These are phyloP conservation scores for Coelastrella sp. DNA, from an alignment of 139 green algal species.

Conservation along the genomic window DNA sequence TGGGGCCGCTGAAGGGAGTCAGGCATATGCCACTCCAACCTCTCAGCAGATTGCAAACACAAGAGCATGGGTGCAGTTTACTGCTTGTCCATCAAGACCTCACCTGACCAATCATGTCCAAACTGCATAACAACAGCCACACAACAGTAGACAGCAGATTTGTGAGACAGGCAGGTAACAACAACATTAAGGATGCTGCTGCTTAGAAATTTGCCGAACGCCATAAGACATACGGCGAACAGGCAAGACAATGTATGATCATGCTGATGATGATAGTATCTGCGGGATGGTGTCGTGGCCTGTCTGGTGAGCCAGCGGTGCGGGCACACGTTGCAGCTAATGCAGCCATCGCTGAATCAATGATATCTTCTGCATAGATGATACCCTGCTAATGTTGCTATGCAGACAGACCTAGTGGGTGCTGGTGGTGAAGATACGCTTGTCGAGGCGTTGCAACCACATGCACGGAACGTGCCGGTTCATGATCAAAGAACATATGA, in stretches of 20 bases:
- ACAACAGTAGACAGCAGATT: constrained; percentile 12
- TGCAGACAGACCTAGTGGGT: too few relatives aligned
- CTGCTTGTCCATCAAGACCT: neutral
- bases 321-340: too few relatives aligned
- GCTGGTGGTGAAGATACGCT: too few relatives aligned
- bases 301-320: too few relatives aligned
- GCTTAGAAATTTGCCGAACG: neutral
- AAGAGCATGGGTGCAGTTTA: neutral
- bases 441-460: neutral
- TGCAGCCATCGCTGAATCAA: too few relatives aligned
- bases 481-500: neutral
- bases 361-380: too few relatives aligned
- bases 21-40: neutral
- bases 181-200: neutral
- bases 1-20: too few relatives aligned
- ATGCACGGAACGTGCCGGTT: neutral
- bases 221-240: neutral
- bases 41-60: neutral
- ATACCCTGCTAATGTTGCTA: too few relatives aligned
- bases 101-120: constrained; percentile 42
- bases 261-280: neutral
- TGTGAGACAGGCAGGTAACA: neutral
- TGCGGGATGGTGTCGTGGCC: neutral
- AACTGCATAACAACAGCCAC: constrained; percentile 9
- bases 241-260: neutral